phyloP scores from a whole-genome alignment of 176 grass and related monocot species.

The bread wheat (Triticum aestivum) region DNA sequence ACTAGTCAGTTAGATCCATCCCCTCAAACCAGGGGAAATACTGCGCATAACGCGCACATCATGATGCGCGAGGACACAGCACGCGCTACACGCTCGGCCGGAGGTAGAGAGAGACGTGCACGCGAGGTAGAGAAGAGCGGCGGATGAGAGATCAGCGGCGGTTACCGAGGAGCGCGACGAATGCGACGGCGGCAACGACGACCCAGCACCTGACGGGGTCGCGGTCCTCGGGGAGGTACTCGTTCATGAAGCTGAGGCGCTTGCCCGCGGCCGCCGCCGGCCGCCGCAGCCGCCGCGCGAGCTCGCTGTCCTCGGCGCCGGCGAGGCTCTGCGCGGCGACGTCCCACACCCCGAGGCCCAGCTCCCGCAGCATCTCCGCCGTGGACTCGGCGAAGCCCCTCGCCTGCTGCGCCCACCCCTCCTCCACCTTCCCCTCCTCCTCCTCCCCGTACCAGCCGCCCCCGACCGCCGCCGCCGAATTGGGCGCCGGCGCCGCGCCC shows the following conservation, averaged over 20 bases:
- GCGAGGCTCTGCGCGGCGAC: conserved; percentile 70
- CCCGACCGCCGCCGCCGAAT: conserved; percentile 25
- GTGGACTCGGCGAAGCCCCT: conserved; percentile 77
- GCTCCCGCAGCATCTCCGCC: conserved; percentile 81
- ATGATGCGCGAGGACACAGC: not conserved
- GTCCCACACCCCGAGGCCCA: conserved; percentile 79
- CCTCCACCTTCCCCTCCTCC: conserved; percentile 51
- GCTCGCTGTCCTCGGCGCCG: conserved; percentile 67
- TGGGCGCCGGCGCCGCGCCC: not conserved
- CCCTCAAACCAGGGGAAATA: conserved; percentile 4
- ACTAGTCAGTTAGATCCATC: conserved; percentile 40
- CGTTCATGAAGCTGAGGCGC: conserved; percentile 88
- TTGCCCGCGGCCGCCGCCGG: conserved; percentile 40
- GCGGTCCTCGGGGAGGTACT: conserved; percentile 95
- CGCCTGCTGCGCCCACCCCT: conserved; percentile 77
- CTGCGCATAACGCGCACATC: conserved; percentile 1
- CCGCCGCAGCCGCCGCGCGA: conserved; percentile 62
- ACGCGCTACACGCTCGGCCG: not conserved
- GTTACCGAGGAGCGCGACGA: conserved; percentile 74
- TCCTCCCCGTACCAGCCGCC: conserved; percentile 40
- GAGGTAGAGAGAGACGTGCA: not conserved
- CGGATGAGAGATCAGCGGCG: conserved; percentile 4
- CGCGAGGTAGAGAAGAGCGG: not conserved
- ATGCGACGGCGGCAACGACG: conserved; percentile 74
- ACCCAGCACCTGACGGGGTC: conserved; percentile 81